Evolutionary conservation across 2,329 filamentous ascomycete species (phyloP).

Genomic region (Cladorrhinum sp.): DNA sequence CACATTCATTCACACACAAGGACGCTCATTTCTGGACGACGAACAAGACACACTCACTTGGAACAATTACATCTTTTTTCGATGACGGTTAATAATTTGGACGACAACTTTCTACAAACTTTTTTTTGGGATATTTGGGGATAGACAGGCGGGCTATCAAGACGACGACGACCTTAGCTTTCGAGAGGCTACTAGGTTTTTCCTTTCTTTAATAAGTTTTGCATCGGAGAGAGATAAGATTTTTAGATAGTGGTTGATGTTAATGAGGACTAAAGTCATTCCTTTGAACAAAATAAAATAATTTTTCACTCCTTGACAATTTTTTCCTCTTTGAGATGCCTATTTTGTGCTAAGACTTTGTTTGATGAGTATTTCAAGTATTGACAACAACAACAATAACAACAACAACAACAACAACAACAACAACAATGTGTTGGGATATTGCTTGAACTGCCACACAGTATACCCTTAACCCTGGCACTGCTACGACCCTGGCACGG

Average conservation of each 20-base stretch:
- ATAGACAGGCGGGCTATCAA: slow-evolving; percentile 9
- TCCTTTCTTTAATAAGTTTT: slow-evolving; percentile 9
- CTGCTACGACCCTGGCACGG: too few species aligned
- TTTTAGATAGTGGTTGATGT: slow-evolving; percentile 12
- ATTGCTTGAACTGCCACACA: too few species aligned
- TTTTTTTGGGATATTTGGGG: not conserved
- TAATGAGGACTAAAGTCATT: slow-evolving; percentile 18
- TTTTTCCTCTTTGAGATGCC: not conserved
- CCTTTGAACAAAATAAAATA: slow-evolving; percentile 11
- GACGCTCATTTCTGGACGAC: slow-evolving; percentile 7
- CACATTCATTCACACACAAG: slow-evolving; percentile 4
- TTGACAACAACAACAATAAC: too few species aligned
- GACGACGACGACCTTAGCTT: too few species aligned
- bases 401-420: too few species aligned
- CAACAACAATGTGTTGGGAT: too few species aligned
- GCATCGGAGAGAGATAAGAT: too few species aligned
- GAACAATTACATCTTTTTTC: not conserved
- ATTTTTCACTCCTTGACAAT: not conserved
- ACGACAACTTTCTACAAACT: not conserved
- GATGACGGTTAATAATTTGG: not conserved
- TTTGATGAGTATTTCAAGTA: too few species aligned
- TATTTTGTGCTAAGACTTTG: too few species aligned
- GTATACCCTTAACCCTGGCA: too few species aligned
- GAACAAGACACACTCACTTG: slow-evolving; percentile 6
- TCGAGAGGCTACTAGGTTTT: slow-evolving; percentile 14